Base-by-base conservation (phyloP, 257 asterid genomes). In the Scutellaria baicalensis region DNA sequence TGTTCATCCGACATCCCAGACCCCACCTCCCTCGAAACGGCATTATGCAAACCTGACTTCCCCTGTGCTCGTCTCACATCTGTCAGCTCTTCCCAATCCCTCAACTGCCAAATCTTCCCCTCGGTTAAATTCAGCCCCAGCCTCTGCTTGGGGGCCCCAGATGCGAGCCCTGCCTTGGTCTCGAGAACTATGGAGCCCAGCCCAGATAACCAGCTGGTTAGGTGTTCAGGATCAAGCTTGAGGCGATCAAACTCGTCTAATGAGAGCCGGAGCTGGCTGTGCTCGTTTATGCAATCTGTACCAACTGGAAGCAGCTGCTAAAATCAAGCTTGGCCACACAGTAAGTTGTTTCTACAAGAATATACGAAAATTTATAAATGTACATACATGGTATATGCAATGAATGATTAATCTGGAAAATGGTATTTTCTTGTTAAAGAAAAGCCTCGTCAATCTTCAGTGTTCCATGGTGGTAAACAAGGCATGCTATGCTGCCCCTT, bases 221-320 rank as follows among this genome's bases (percentile, higher is more conserved):
- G 84, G 74, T 84, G 85, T 72, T 84, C 86, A 21, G 77, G 88
- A 52, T 66, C 84, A 23, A 75, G 83, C 70, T 67, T 84, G 45
- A 69, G 88, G 74, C 86, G 87, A 4, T 84, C 89, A 4, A 64
- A 71, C 20, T 85, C 96, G 12, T 84, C 81, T 44, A 64, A 54
- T 1, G 96, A 90, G 27, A 78, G 79, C 12, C 75, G 92, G 72
- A 84, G 80, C 59, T 88, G 96, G 96, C 52, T 90, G 36, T 90
- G 96, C 66, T 85, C 95, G 7, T 83, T 90, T 36, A 77, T 17
- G 64, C 85, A 81, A 31, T 84, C 90, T 21, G 69, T 75, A 40
- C 84, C 82, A 27, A 71, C 89, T 45, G 89, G 75, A 52, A 79
- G 84, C 71, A 52, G 83, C 75, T 82, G 79, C 72, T 83, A 83